A percentile compares a stretch with the other conserved stretches of the same genome.
These are phyloP conservation scores for Phoma herbarum DNA, from an alignment of 2,329 filamentous ascomycete species.

Conservation along the genomic window DNA sequence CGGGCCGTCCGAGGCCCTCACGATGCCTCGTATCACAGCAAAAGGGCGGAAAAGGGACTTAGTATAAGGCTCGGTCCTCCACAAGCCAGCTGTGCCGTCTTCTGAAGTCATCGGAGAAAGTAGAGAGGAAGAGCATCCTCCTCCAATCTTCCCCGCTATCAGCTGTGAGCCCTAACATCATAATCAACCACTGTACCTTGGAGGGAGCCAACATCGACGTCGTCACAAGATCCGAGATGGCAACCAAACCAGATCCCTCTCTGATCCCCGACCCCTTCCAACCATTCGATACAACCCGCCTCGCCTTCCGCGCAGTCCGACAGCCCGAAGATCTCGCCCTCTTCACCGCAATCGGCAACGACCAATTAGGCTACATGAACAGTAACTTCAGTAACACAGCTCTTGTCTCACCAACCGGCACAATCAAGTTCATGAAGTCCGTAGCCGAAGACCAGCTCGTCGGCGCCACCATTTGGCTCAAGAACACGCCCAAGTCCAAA, in stretches of 20 bases:
- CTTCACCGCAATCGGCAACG: constrained; percentile 37
- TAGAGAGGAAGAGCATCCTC: neutral
- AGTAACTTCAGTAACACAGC: constrained; percentile 36
- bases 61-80: neutral
- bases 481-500: neutral
- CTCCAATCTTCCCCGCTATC: neutral
- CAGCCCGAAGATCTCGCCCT: constrained; percentile 31
- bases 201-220: neutral
- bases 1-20: neutral
- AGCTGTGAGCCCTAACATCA: neutral
- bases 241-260: neutral
- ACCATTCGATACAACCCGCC: constrained; percentile 36
- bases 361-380: constrained; percentile 37
- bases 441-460: constrained; percentile 32
- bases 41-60: constrained; percentile 10
- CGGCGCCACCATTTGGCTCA: constrained; percentile 36
- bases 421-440: constrained; percentile 27
- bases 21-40: constrained; percentile 10
- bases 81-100: neutral
- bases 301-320: constrained; percentile 39
- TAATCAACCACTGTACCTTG: neutral
- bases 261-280: constrained; percentile 16
- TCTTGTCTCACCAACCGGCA: constrained; percentile 28
- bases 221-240: neutral
- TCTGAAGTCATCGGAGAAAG: neutral